A percentile compares a stretch with the other conserved stretches of the same genome.
These are phyloP conservation scores for Aspergillus versicolor DNA, from an alignment of 2,329 filamentous ascomycete species.

Conservation along the genomic window DNA sequence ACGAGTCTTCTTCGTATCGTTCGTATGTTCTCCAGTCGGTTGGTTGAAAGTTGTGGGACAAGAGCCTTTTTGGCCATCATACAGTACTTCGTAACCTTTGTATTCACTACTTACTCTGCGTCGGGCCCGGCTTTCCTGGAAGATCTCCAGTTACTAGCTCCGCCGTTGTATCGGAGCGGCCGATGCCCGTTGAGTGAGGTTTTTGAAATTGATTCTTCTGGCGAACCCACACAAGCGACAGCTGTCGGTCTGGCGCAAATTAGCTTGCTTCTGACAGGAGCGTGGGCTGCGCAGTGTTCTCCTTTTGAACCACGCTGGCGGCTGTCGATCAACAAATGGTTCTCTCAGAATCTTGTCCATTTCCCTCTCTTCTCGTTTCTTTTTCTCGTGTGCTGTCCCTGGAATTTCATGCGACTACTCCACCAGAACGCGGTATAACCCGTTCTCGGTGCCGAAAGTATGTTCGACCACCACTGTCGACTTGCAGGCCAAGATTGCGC, in stretches of 20 bases:
- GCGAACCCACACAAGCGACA: conserved; percentile 7
- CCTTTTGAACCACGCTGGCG: conserved; percentile 7
- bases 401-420: conserved; percentile 7
- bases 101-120: not conserved
- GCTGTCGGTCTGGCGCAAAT: conserved; percentile 1
- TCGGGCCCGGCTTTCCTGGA: not conserved
- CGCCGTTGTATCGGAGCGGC: not conserved
- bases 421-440: conserved; percentile 21
- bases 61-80: not conserved
- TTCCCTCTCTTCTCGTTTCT: conserved; percentile 2
- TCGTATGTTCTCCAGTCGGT: not conserved
- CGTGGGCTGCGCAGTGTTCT: conserved; percentile 12
- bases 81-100: no score
- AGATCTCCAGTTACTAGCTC: not conserved
- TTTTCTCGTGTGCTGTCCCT: conserved; percentile 6
- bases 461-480: conserved; percentile 1
- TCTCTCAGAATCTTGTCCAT: not conserved
- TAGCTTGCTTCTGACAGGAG: conserved; percentile 11
- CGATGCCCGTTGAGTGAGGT: conserved; percentile 1
- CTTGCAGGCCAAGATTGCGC: conserved; percentile 6
- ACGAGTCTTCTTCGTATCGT: not conserved
- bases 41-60: not conserved
- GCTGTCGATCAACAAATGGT: conserved; percentile 7
- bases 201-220: conserved; percentile 3
- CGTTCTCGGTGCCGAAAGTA: not conserved